Evolutionary conservation across 1,284 basidiomycete genomes (phyloP), one percentile per base, ranked within the genome.

Genomic region (Anthracocystis setariae): DNA sequence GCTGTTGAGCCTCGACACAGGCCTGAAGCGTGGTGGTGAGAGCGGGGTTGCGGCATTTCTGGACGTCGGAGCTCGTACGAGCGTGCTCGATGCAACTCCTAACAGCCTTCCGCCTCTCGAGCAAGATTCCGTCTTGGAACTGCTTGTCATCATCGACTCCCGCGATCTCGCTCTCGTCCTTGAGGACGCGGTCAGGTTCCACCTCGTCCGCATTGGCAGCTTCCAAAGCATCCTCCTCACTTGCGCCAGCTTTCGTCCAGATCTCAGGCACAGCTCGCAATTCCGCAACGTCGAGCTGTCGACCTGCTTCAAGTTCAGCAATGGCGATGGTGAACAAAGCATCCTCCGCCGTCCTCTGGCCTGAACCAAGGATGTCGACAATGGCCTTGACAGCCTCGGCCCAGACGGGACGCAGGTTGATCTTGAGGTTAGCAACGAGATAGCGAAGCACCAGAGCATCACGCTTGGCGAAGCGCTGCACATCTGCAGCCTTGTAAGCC

Each of bases 371-470:
- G 15, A 82, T 57, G 27, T 79, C 80, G 2, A 73, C 66, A 3
- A 82, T 46, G 8, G 77, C 71, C 46, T 73, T 70, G 49, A 74
- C 70, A 20, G 66, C 64, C 45, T 81, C 81, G 7, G 55, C 50
- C 81, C 81, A 82, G 27, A 82, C 52, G 0, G 81, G 81, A n/a
- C 68, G 62, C 40, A 82, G 59, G 38, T 82, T 82, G 58, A 82
- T 53, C 67, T 80, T 82, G 53, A 81, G 55, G 32, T 73, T 79
- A 46, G 73, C 73, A 37, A 81, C 63, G 18, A 79, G 51, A 56
- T 77, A 80, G 13, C 59, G 60, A 18, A 74, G 45, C 4, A 77
- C 54, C n/a, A 78, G 45, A 5, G 57, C 48, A 35, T 69, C 56
- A 2, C 64, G 55, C 39, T 49, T 38, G 10, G 47, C 47, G 18